Percentiles rank a stretch among this genome's conserved stretches.
Evolutionary conservation across 345 rosid genomes (phyloP).

Genomic region (Euclidium syriacum): DNA sequence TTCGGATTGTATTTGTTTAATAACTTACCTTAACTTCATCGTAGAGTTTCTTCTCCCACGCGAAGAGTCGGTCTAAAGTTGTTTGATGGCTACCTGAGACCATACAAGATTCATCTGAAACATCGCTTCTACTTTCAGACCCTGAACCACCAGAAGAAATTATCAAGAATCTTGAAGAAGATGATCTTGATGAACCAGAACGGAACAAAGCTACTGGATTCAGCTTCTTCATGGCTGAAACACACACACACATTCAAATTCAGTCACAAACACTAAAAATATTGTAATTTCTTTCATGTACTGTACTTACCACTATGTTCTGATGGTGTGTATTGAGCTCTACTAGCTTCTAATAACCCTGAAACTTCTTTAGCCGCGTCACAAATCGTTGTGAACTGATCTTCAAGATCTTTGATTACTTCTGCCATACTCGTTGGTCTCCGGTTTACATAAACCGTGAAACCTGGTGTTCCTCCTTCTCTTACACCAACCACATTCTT

Average conservation of each 20-base stretch:
- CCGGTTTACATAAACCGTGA: slow-evolving; percentile 81
- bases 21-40: slow-evolving; percentile 76
- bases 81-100: slow-evolving; percentile 78
- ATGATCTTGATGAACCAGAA: slow-evolving; percentile 82
- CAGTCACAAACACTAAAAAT: background rate
- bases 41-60: slow-evolving; percentile 97
- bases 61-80: slow-evolving; percentile 71
- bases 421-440: slow-evolving; percentile 95
- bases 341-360: slow-evolving; percentile 67
- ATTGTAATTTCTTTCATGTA: background rate
- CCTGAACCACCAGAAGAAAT: slow-evolving; percentile 48
- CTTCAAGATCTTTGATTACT: slow-evolving; percentile 87
- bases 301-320: slow-evolving; percentile 67
- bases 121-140: slow-evolving; percentile 39
- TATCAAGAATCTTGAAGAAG: slow-evolving; percentile 69
- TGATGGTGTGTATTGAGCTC: slow-evolving; percentile 51
- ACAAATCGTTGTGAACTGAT: slow-evolving; percentile 61
- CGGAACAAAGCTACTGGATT: slow-evolving; percentile 90
- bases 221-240: slow-evolving; percentile 79
- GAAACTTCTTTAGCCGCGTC: slow-evolving; percentile 76
- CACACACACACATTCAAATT: background rate
- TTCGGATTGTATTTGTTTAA: background rate
- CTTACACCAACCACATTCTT: slow-evolving; percentile 34
- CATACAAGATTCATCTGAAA: slow-evolving; percentile 45
- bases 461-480: slow-evolving; percentile 62